Base-by-base conservation (phyloP, 2,329 filamentous ascomycete species). In the Fusarium siculi region DNA sequence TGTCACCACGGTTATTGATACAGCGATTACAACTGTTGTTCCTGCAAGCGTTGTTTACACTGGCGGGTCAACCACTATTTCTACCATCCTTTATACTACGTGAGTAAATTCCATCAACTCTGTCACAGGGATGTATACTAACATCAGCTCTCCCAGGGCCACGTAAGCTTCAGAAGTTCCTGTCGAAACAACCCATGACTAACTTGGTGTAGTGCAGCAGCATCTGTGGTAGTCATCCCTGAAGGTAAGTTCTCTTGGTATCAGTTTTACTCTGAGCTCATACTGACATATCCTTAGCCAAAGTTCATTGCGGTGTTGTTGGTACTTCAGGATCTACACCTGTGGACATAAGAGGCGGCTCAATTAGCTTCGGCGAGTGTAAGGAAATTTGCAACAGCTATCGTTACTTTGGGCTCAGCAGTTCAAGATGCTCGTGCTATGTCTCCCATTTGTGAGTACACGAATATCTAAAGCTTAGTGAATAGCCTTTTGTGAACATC, bases 401-500 rank as follows among this genome's bases (percentile, higher is more conserved):
- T 23, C 16, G 43, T 19, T 44, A 25, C 43, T 44, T 44, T 19
- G 43, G 43, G 43, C 43, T 44, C 11, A 44, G 7, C 43, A 19
- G 23, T 25, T 11, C 23, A 44, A 25, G 11, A 44, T 44, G 43
- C 23, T 19, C 23, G 18, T 44, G 18, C 8, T 25, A 44, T 25
- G 6, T n/a, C n/a, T 43, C 40, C 40, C 15, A 15, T 14, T 19
- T 44, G 11, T 19, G 23, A 25, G 23, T 25, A 19, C 11, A 19
- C 43, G 5, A 4, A 4, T 14, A 19, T 19, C 5, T 12, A 19
- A 6, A 14, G 10, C 10, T 9, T 11, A 25, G 3, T 44, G 10
- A 19, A 4, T 11, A 12, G 10, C 4, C 42, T 44, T 25, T 16
- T 8, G 25, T 6, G 16, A 4, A 12, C n/a, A 25, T 12, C 0